Evolutionary conservation across 140 eudicot genomes (phyloP).

Genomic region (Anethum foeniculum): DNA sequence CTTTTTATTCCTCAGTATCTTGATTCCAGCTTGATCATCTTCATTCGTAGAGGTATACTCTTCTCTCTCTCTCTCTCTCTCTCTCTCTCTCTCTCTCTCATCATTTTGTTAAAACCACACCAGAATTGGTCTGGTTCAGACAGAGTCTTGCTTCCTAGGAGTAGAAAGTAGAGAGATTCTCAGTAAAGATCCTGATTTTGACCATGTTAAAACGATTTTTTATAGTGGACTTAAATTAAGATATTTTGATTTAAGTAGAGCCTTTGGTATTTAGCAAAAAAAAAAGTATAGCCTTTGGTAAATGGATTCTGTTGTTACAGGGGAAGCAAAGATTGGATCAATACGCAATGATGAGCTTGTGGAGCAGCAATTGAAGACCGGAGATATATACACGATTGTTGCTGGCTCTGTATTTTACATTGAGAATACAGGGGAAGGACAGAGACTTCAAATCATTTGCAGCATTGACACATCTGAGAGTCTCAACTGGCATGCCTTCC

Average conservation of each 20-base stretch:
- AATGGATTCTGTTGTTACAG: conserved; percentile 24
- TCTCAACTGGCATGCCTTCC: conserved; percentile 43
- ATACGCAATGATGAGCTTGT: conserved; percentile 53
- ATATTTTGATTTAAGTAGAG: background rate
- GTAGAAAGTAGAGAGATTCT: background rate
- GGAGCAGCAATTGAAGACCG: conserved; percentile 42
- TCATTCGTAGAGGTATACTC: conserved; percentile 48
- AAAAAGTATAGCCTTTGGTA: background rate
- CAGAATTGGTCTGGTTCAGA: background rate
- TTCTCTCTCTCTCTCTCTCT: background rate
- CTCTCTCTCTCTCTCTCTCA: too few relatives aligned
- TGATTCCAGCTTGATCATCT: conserved; percentile 65
- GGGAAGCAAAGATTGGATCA: conserved; percentile 72
- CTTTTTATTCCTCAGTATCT: conserved; percentile 80
- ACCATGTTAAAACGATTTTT: background rate
- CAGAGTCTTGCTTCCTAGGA: background rate
- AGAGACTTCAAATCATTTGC: conserved; percentile 56
- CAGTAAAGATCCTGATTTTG: background rate
- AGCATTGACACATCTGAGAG: conserved; percentile 64
- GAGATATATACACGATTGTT: conserved; percentile 69
- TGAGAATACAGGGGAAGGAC: conserved; percentile 52
- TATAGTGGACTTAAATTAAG: background rate
- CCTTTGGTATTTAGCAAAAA: too few relatives aligned
- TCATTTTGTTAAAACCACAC: background rate
- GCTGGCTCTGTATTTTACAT: conserved; percentile 79